Conservation (phyloP, 352 stramenopile genomes). For the Phytophthora lateralis region DNA sequence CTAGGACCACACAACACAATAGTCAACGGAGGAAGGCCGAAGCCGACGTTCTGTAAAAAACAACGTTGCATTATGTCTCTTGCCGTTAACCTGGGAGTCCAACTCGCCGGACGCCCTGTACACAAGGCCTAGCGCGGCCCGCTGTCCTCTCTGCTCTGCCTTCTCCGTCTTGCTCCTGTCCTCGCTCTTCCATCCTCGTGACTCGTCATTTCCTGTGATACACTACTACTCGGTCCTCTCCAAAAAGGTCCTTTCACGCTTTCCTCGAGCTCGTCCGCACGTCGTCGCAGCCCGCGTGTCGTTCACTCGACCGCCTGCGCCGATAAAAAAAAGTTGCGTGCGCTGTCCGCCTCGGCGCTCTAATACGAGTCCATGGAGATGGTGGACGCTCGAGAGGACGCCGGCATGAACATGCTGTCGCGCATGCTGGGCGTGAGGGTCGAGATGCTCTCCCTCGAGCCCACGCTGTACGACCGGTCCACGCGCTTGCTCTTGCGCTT, state of each 20-base stretch:
- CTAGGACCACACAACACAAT: slow-evolving; percentile 26
- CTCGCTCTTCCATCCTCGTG: not conserved
- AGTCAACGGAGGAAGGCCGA: slow-evolving; percentile 18
- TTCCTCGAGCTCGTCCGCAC: slow-evolving; percentile 10
- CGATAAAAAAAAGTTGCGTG: slow-evolving; percentile 11
- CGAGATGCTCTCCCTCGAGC: slow-evolving; percentile 79
- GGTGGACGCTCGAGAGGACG: slow-evolving; percentile 64
- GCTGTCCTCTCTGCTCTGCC: slow-evolving; percentile 1
- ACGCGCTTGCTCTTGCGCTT: slow-evolving; percentile 86
- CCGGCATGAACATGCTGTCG: slow-evolving; percentile 76
- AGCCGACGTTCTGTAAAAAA: slow-evolving; percentile 39
- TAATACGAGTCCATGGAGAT: slow-evolving; percentile 71
- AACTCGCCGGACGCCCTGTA: slow-evolving; percentile 34
- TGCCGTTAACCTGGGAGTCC: slow-evolving; percentile 36
- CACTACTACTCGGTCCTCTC: slow-evolving; percentile 37
- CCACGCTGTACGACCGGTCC: slow-evolving; percentile 69
- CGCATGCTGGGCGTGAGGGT: slow-evolving; percentile 74
- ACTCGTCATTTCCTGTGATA: slow-evolving; percentile 37
- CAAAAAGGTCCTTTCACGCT: slow-evolving; percentile 18
- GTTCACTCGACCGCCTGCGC: slow-evolving; percentile 7
- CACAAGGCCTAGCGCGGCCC: slow-evolving; percentile 19
- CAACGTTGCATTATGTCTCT: slow-evolving; percentile 42
- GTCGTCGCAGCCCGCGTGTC: slow-evolving; percentile 4
- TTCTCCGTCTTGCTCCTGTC: slow-evolving; percentile 5
- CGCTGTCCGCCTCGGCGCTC: not conserved